Percentiles rank a stretch among this genome's conserved stretches.
Evolutionary conservation across 2,329 filamentous ascomycete species (phyloP).

Genomic region (Arthroderma uncinatum): DNA sequence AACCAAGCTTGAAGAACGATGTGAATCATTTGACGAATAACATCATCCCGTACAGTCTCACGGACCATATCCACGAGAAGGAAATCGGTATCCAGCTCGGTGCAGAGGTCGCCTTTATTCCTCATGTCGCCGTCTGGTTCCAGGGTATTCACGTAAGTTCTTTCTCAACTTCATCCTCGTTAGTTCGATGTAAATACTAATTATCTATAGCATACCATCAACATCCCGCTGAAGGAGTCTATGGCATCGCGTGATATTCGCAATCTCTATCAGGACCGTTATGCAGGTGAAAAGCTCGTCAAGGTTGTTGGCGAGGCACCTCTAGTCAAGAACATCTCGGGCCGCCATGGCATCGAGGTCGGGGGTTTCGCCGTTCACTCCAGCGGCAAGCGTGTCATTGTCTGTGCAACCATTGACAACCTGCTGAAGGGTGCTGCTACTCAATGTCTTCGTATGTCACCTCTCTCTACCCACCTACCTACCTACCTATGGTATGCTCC

Average conservation of each 20-base stretch:
- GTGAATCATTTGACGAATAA: conserved; percentile 72
- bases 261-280: conserved; percentile 90
- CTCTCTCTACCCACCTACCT: not conserved
- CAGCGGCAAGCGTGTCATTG: conserved; percentile 80
- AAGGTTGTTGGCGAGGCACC: conserved; percentile 85
- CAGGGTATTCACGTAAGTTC: conserved; percentile 64
- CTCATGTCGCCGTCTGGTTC: conserved; percentile 95
- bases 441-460: conserved; percentile 71
- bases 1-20: conserved; percentile 90
- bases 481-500: too few relatives aligned
- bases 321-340: conserved; percentile 69
- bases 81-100: conserved; percentile 77
- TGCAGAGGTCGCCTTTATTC: conserved; percentile 67
- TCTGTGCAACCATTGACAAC: conserved; percentile 90
- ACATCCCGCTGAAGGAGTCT: conserved; percentile 69
- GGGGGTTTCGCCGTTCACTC: conserved; percentile 91
- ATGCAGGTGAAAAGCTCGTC: conserved; percentile 88
- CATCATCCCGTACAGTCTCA: conserved; percentile 80
- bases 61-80: conserved; percentile 87
- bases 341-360: conserved; percentile 83
- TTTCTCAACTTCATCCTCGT: not conserved
- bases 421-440: conserved; percentile 86
- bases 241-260: conserved; percentile 89
- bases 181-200: conserved; percentile 9
- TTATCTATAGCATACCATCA: conserved; percentile 60